Percentiles rank a stretch among this genome's conserved stretches.
Conservation (phyloP, 192 early-diverging fungal genomes). For the Entophlyctis luteolus region DNA sequence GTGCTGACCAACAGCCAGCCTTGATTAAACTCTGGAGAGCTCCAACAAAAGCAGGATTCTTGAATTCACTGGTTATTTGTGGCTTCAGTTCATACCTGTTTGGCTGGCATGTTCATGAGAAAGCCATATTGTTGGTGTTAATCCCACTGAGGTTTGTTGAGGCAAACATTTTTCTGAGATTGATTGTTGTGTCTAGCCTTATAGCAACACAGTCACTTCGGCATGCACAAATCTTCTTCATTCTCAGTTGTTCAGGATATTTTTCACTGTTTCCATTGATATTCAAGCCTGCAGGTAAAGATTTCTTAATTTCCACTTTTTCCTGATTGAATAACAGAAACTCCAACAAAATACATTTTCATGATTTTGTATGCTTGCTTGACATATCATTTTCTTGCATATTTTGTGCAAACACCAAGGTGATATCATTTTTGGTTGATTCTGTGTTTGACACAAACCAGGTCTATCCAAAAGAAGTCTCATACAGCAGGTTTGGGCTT, state of each 20-base stretch:
- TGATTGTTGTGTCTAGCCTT: conserved; percentile 38
- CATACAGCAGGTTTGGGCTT: background rate
- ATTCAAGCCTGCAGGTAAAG: conserved; percentile 60
- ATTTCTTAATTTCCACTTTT: background rate
- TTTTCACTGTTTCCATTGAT: conserved; percentile 70
- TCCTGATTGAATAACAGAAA: conserved; percentile 32
- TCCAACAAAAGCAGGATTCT: conserved; percentile 58
- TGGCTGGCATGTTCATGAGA: conserved; percentile 99
- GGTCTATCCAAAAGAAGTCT: conserved; percentile 11
- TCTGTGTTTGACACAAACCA: conserved; percentile 14
- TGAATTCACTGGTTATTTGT: conserved; percentile 72
- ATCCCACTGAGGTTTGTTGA: conserved; percentile 57
- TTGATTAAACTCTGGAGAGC: conserved; percentile 55
- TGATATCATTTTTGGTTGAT: conserved; percentile 26
- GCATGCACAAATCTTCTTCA: conserved; percentile 56
- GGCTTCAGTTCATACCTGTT: conserved; percentile 87
- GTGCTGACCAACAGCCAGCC: conserved; percentile 40
- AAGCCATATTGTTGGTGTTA: conserved; percentile 80
- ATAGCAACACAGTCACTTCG: conserved; percentile 40
- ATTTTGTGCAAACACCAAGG: conserved; percentile 16
- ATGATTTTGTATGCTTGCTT: conserved; percentile 41
- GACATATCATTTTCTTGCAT: conserved; percentile 27
- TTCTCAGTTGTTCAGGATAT: conserved; percentile 59
- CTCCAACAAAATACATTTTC: conserved; percentile 45
- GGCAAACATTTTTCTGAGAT: background rate